Conservation (phyloP, 2,329 filamentous ascomycete species). For the Camillea tinctor region DNA sequence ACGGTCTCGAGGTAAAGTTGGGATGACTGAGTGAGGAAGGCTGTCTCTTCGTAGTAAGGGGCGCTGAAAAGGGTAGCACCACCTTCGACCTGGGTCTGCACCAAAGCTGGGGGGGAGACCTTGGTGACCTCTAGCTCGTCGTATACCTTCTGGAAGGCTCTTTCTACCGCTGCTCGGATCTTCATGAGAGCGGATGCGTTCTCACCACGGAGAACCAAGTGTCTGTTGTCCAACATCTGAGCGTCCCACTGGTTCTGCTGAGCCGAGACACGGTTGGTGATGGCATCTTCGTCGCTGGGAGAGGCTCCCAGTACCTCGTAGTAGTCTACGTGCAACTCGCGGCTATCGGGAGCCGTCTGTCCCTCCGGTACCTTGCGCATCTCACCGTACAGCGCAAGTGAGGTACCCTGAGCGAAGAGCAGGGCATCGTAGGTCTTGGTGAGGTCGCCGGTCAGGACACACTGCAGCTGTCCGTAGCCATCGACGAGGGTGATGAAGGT, state of each 20-base stretch:
- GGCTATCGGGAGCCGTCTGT: slow-evolving; percentile 75
- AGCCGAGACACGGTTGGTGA: slow-evolving; percentile 70
- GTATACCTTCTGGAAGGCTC: slow-evolving; percentile 77
- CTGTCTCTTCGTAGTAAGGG: slow-evolving; percentile 83
- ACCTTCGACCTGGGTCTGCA: slow-evolving; percentile 93
- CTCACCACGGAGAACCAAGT: slow-evolving; percentile 83
- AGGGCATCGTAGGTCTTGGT: slow-evolving; percentile 90
- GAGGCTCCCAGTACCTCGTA: slow-evolving; percentile 78
- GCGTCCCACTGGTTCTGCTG: slow-evolving; percentile 56
- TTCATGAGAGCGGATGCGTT: slow-evolving; percentile 82
- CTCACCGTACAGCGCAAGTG: slow-evolving; percentile 79
- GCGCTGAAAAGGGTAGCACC: slow-evolving; percentile 88
- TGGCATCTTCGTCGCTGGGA: slow-evolving; percentile 83
- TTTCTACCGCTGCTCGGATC: slow-evolving; percentile 77
- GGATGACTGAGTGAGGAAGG: slow-evolving; percentile 94
- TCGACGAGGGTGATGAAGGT: slow-evolving; percentile 75
- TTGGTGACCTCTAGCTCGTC: slow-evolving; percentile 75
- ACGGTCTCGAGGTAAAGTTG: slow-evolving; percentile 97
- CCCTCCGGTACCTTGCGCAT: slow-evolving; percentile 78
- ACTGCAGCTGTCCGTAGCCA: slow-evolving; percentile 79
- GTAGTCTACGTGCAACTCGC: slow-evolving; percentile 88
- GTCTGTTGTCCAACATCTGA: slow-evolving; percentile 72
- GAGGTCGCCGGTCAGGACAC: slow-evolving; percentile 74
- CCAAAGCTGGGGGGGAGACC: slow-evolving; percentile 85
- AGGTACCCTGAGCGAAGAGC: slow-evolving; percentile 83